Base-by-base conservation (phyloP, 192 early-diverging fungal genomes). In the Backusella macrospora region DNA sequence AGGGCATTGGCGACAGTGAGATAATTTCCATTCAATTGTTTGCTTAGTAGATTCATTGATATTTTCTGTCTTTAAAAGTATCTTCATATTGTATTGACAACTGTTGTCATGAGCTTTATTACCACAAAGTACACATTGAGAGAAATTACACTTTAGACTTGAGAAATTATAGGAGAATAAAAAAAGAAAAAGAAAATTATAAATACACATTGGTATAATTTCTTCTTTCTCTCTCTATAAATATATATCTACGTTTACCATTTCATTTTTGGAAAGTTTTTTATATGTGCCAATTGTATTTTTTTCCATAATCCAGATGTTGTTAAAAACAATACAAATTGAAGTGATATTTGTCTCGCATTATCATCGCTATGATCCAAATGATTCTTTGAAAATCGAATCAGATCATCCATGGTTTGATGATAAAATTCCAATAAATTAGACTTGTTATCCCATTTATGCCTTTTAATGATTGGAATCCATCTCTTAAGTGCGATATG, bases 241-340 rank as follows among this genome's bases (percentile, higher is more conserved):
- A 34, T 18, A 68, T 29, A 21, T 26, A 66, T 8, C 16, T 66
- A 18, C 23, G 5, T 3, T 70, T 82, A 87, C 86, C 87, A 89
- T 69, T 70, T 68, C 4, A 80, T 77, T 65, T 71, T 79, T 45
- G 85, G 85, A 29, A 87, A 82, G 66, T 80, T 81, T 14, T 76
- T 68, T 15, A 89, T 82, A 62, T 89, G 87, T 34, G 82, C 73
- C 75, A 89, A 86, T 59, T 89, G 87, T 2, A 89, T 68, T 49
- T 86, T 78, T 64, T 80, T 89, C 86, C 86, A 89, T 10, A 77
- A 65, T 26, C 86, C 87, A 5, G 83, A 47, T 40, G 26, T 59
- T 49, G 49, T 65, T 42, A 40, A 65, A 18, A 77, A 59, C 2
- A 34, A 23, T 12, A 72, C 18, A 46, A 72, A 48, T 9, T n/a